Evolutionary conservation across 768 basidiomycete genomes (phyloP).

Genomic region (Suillus cothurnatus): DNA sequence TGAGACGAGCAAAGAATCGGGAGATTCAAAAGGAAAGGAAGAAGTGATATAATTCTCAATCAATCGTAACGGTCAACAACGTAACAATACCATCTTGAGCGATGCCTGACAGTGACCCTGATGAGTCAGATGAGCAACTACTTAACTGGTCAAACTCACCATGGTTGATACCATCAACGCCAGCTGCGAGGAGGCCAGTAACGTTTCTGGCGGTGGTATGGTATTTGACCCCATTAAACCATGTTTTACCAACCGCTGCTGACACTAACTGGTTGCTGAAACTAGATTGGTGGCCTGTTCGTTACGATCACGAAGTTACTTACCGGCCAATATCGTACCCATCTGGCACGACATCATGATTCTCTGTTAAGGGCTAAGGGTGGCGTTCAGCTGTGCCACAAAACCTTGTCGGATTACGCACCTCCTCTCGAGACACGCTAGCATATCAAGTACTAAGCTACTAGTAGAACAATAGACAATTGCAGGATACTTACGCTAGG

Average conservation of each 20-base stretch:
- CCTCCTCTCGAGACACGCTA: slow-evolving; percentile 53
- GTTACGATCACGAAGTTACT: slow-evolving; percentile 10
- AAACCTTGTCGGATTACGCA: slow-evolving; percentile 7
- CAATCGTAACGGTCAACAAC: slow-evolving; percentile 54
- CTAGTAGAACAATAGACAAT: not conserved
- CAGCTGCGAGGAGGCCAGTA: slow-evolving; percentile 55
- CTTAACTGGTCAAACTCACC: slow-evolving; percentile 33
- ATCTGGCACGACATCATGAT: slow-evolving; percentile 46
- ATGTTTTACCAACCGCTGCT: slow-evolving; percentile 39
- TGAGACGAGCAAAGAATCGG: not conserved
- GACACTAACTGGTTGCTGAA: slow-evolving; percentile 42
- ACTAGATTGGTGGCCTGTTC: not conserved
- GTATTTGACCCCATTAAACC: slow-evolving; percentile 49
- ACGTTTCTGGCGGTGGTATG: slow-evolving; percentile 46
- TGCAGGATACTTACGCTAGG: slow-evolving; percentile 47
- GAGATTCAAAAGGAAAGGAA: not conserved
- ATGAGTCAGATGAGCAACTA: slow-evolving; percentile 1
- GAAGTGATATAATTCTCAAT: slow-evolving; percentile 20
- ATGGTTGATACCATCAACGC: slow-evolving; percentile 54
- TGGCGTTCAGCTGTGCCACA: not conserved
- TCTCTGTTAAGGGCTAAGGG: slow-evolving; percentile 29
- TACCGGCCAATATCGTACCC: slow-evolving; percentile 54
- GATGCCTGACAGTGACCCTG: slow-evolving; percentile 43
- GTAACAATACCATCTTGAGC: slow-evolving; percentile 60
- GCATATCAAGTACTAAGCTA: not conserved